phyloP scores from a whole-genome alignment of 1,284 basidiomycete genomes.

The Pterula multifida region DNA sequence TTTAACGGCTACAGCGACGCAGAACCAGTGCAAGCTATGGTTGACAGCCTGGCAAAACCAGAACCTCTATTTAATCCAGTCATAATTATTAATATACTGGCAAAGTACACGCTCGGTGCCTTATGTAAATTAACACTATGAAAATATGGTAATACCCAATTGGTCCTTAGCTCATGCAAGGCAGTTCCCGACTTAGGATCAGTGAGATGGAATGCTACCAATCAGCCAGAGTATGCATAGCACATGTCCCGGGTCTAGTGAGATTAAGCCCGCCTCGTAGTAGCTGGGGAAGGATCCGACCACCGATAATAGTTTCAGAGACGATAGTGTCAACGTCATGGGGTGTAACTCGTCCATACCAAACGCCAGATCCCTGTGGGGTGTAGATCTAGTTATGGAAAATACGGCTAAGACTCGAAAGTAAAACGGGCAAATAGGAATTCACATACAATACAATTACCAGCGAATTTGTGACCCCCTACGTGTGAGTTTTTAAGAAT shows the following conservation, averaged over 20 bases:
- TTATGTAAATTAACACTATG: too few relatives aligned
- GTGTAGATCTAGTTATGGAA: conserved; percentile 56
- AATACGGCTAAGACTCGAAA: not conserved
- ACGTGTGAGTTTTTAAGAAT: conserved; percentile 82
- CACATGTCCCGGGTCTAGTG: not conserved
- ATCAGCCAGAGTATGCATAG: not conserved
- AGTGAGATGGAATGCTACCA: too few relatives aligned
- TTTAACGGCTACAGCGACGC: too few relatives aligned
- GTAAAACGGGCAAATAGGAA: conserved; percentile 3
- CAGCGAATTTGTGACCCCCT: conserved; percentile 85
- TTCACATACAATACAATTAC: conserved; percentile 74
- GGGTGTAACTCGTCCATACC: conserved; percentile 90
- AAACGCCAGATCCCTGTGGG: conserved; percentile 73
- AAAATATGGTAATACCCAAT: too few relatives aligned
- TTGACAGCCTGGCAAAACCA: too few relatives aligned
- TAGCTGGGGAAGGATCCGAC: conserved; percentile 72
- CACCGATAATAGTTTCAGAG: conserved; percentile 74
- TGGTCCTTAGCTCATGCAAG: too few relatives aligned
- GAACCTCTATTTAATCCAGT: too few relatives aligned
- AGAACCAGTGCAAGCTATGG: too few relatives aligned
- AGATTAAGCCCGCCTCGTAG: conserved; percentile 30
- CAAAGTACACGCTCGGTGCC: too few relatives aligned
- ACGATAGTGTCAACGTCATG: conserved; percentile 83
- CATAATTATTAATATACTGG: too few relatives aligned
- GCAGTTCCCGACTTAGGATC: too few relatives aligned